Percentiles rank a stretch among this genome's conserved stretches.
Evolutionary conservation across 352 stramenopile genomes (phyloP).

Genomic region (Phytopythium mirpurense): DNA sequence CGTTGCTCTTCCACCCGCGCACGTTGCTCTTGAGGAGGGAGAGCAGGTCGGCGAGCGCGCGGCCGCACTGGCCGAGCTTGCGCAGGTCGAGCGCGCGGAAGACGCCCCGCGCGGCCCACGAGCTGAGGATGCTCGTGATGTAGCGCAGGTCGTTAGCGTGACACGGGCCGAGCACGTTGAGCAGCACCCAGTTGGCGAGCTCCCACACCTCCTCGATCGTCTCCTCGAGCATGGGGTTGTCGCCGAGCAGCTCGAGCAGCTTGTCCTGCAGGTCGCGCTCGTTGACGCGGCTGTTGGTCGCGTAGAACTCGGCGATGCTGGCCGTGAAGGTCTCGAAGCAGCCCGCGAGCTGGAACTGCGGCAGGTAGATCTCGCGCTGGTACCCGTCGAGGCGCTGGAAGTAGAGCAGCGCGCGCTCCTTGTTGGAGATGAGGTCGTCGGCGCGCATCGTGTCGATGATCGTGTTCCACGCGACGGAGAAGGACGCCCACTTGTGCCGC

Average conservation of each 20-base stretch:
- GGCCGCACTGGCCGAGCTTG: constrained; percentile 57
- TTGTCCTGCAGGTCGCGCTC: constrained; percentile 79
- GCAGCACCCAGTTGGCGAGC: constrained; percentile 92
- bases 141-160: constrained; percentile 94
- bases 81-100: constrained; percentile 77
- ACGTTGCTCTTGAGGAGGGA: constrained; percentile 65
- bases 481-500: constrained; percentile 98
- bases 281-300: constrained; percentile 47
- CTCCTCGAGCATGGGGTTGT: constrained; percentile 83
- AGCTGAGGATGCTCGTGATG: constrained; percentile 82
- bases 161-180: constrained; percentile 91
- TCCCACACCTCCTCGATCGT: constrained; percentile 97
- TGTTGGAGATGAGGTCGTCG: constrained; percentile 89
- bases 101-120: constrained; percentile 69
- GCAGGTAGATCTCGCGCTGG: constrained; percentile 97
- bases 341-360: constrained; percentile 96
- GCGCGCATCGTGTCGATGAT: constrained; percentile 95
- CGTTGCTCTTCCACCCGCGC: constrained; percentile 65
- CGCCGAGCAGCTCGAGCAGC: constrained; percentile 71
- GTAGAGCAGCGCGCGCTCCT: constrained; percentile 88
- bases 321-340: constrained; percentile 93
- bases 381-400: constrained; percentile 96
- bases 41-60: constrained; percentile 67
- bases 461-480: constrained; percentile 96
- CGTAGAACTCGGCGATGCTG: constrained; percentile 68